Evolutionary conservation across 495 filamentous ascomycete genomes (phyloP).

Genomic region (Trichoderma gamsii): DNA sequence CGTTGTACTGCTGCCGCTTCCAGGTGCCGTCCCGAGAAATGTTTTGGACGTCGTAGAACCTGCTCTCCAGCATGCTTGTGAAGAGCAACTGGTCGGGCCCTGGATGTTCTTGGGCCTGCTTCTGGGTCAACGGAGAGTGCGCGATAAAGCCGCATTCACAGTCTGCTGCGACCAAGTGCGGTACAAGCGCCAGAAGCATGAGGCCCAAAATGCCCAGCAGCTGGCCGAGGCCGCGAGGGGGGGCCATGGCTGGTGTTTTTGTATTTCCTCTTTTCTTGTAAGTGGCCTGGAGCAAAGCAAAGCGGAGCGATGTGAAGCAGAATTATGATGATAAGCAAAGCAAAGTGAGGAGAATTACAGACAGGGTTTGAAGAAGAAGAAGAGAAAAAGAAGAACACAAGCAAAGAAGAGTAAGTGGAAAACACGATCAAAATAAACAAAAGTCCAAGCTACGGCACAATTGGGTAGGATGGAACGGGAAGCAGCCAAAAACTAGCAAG

Average conservation of each 20-base stretch:
- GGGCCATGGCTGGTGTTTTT: neutral
- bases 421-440: neutral
- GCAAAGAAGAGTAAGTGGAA: neutral
- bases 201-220: slow-evolving; percentile 21
- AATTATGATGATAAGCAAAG: neutral
- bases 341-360: neutral
- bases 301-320: neutral
- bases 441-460: neutral
- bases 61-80: slow-evolving; percentile 62
- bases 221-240: neutral
- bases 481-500: neutral
- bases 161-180: slow-evolving; percentile 32
- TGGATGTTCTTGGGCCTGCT: slow-evolving; percentile 24
- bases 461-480: no score
- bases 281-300: neutral
- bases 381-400: neutral
- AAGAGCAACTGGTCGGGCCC: slow-evolving; percentile 37
- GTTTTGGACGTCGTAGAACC: slow-evolving; percentile 54
- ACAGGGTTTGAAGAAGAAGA: neutral
- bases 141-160: slow-evolving; percentile 68
- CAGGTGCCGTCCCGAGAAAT: slow-evolving; percentile 50
- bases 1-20: slow-evolving; percentile 58
- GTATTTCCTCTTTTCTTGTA: neutral
- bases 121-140: slow-evolving; percentile 14
- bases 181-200: slow-evolving; percentile 17